These are phyloP conservation scores for Colletotrichum sp. DNA, from an alignment of 2,329 filamentous ascomycete species.

Conservation along the genomic window DNA sequence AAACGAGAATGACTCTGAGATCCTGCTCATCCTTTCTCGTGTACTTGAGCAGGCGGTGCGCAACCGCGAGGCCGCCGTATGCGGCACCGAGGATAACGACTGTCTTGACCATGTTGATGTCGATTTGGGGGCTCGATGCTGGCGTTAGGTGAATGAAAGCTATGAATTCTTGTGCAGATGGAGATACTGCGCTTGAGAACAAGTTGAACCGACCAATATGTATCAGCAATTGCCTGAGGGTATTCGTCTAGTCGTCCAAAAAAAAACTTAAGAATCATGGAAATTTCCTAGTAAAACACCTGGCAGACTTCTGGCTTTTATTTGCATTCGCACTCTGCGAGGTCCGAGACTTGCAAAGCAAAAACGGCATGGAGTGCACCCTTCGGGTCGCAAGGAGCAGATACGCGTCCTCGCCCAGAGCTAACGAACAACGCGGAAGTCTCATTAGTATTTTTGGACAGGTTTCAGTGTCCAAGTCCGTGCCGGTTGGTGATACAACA, in stretches of 20 bases:
- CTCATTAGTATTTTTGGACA: slow-evolving; percentile 2
- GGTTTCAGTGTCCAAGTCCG: slow-evolving; percentile 18
- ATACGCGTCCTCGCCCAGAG: neutral
- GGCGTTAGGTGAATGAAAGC: neutral
- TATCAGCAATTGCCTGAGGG: neutral
- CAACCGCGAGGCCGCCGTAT: slow-evolving; percentile 56
- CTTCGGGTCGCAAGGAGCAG: neutral
- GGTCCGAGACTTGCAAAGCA: neutral
- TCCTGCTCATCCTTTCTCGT: slow-evolving; percentile 47
- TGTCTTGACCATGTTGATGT: slow-evolving; percentile 50
- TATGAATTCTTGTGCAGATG: neutral
- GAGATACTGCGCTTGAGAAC: neutral
- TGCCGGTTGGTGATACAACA: slow-evolving; percentile 11
- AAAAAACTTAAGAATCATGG: neutral
- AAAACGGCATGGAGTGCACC: neutral
- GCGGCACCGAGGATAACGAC: slow-evolving; percentile 61
- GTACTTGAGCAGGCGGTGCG: slow-evolving; percentile 61
- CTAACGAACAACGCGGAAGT: neutral
- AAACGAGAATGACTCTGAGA: slow-evolving; percentile 59
- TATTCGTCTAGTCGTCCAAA: neutral
- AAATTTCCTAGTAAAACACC: neutral
- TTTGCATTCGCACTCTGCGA: neutral
- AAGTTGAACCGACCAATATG: neutral
- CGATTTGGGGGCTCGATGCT: neutral
- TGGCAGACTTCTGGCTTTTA: neutral